Evolutionary conservation across 331 rosid genomes (phyloP), one percentile per base, ranked within the genome.

Genomic region (Prunus yedoensis): DNA sequence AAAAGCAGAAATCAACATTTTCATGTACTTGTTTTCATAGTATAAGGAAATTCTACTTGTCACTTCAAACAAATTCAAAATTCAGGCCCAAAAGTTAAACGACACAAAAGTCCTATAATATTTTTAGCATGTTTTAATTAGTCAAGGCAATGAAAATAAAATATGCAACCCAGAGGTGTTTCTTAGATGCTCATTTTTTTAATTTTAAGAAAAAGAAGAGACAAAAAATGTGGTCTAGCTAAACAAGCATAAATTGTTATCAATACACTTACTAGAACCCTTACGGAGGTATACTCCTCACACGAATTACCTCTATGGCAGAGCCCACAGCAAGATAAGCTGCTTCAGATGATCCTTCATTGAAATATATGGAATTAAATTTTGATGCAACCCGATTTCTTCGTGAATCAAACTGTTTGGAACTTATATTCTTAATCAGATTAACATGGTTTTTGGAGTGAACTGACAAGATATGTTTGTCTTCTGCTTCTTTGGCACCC

Each of bases 241-340:
- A 66, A 53, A 35, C 27, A 18, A 53, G 1, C 23, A 66, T 5
- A 38, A 43, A 68, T 27, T 21, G 20, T 25, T n/a, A 52, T 49
- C 56, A 62, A 53, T 30, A 38, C 38, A 66, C 51, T 32, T 1
- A 14, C 2, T 20, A 43, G 15, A 52, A 54, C 30, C n/a, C 23
- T 10, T 18, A 57, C n/a, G 43, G 14, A 38, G 17, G 27, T 16
- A 4, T n/a, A 64, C 28, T 35, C 8, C 27, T 43, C 21, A 64
- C 65, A 38, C 66, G 7, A 77, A 61, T 79, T 77, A 95, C 99
- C 88, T 95, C 88, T 0, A 92, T 41, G 30, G 91, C 91, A 69
- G 94, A 88, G 52, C 99, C 99, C 11, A 90, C 96, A 58, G 99
- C 96, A 73, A 95, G 97, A 85, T 80, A 95, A 13, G 97, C 97